phyloP scores from a whole-genome alignment of 192 early-diverging fungal genomes.

The Diversispora epigaea region DNA sequence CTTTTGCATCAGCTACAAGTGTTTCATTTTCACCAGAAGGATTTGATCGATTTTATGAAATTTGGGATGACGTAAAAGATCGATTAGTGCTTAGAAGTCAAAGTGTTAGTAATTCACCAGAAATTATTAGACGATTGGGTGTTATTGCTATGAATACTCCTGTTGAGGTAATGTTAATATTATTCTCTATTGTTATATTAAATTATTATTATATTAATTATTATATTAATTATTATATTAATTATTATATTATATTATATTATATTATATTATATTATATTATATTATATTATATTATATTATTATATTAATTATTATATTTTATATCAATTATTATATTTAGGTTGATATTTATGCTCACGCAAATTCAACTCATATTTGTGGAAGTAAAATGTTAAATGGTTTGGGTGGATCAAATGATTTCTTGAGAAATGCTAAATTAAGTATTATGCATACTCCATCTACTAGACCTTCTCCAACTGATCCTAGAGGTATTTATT shows the following conservation, averaged over 20 bases:
- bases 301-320: no score
- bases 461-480: slow-evolving; percentile 42
- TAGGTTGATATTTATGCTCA: slow-evolving; percentile 48
- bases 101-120: slow-evolving; percentile 48
- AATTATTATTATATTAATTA: no score
- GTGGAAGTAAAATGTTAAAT: slow-evolving; percentile 46
- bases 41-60: slow-evolving; percentile 43
- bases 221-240: background rate
- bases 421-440: slow-evolving; percentile 43
- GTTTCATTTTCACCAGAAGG: slow-evolving; percentile 45
- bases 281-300: background rate
- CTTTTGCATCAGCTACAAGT: slow-evolving; percentile 36
- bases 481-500: slow-evolving; percentile 37
- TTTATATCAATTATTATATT: background rate
- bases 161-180: slow-evolving; percentile 31
- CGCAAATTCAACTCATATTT: slow-evolving; percentile 43
- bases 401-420: slow-evolving; percentile 45
- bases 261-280: background rate
- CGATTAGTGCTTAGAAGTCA: slow-evolving; percentile 42
- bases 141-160: slow-evolving; percentile 50
- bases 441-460: slow-evolving; percentile 47
- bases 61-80: slow-evolving; percentile 43
- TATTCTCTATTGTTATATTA: background rate
- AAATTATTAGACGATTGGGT: slow-evolving; percentile 45
- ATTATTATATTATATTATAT: no score